phyloP scores from a whole-genome alignment of 345 rosid species.

The Melaleuca alternifolia region DNA sequence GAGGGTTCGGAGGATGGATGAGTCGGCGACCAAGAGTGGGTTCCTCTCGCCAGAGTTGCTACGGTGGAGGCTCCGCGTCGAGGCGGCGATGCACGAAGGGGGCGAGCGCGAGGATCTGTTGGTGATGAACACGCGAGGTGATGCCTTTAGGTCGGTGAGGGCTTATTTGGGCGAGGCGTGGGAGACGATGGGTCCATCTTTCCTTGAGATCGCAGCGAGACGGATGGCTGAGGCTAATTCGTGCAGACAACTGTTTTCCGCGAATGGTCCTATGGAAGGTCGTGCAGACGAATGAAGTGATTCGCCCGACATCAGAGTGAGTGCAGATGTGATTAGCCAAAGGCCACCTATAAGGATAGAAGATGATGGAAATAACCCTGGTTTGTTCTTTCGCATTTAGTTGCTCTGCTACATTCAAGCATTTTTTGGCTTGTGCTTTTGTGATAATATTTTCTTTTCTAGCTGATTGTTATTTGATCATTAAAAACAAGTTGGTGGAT shows the following conservation, averaged over 20 bases:
- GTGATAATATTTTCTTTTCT: neutral
- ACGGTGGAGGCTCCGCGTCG: conserved; percentile 19
- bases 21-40: conserved; percentile 16
- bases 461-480: neutral
- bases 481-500: neutral
- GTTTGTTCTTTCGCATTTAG: neutral
- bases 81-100: conserved; percentile 32
- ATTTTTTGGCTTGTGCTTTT: neutral
- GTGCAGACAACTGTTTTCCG: neutral
- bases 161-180: conserved; percentile 33
- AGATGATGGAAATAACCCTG: neutral
- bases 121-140: conserved; percentile 21
- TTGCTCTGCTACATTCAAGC: neutral
- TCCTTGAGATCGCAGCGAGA: conserved; percentile 17
- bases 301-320: neutral
- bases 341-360: neutral
- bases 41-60: conserved; percentile 30
- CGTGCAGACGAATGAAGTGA: neutral
- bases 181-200: conserved; percentile 21
- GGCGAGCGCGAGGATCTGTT: conserved; percentile 12
- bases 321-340: neutral
- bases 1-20: conserved; percentile 18
- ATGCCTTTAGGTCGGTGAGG: conserved; percentile 24
- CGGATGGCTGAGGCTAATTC: neutral
- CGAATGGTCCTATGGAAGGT: neutral